A percentile compares a stretch with the other conserved stretches of the same genome.
Conservation (phyloP, 768 basidiomycete genomes). For the Sarcodon aspratus region DNA sequence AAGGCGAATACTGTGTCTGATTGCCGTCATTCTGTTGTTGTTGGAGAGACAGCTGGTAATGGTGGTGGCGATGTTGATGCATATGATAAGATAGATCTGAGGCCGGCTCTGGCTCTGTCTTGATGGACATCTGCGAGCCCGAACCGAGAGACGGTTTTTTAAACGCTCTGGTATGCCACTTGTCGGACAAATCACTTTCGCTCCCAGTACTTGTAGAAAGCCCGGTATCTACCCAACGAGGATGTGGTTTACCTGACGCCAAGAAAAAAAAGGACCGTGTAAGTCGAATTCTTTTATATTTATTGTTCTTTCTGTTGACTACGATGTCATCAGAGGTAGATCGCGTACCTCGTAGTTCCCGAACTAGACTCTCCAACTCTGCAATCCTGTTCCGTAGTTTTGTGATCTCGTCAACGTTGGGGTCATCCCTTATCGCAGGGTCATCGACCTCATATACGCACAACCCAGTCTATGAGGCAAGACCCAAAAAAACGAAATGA, state of each 20-base stretch:
- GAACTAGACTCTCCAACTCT: constrained; percentile 84
- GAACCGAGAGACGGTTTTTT: constrained; percentile 23
- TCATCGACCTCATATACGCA: constrained; percentile 95
- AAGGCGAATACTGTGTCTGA: constrained; percentile 20
- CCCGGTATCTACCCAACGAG: constrained; percentile 73
- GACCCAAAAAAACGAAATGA: not conserved
- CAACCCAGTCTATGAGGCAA: constrained; percentile 59
- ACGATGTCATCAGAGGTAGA: not conserved
- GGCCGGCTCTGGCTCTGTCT: constrained; percentile 42
- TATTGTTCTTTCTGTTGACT: too few species aligned
- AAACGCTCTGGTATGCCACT: constrained; percentile 77
- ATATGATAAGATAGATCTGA: constrained; percentile 30
- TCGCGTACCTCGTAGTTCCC: constrained; percentile 66
- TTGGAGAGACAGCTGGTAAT: constrained; percentile 44
- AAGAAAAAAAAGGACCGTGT: not conserved
- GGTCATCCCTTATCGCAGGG: constrained; percentile 79
- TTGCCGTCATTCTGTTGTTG: constrained; percentile 40
- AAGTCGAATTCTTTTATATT: not conserved
- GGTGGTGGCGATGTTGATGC: constrained; percentile 60
- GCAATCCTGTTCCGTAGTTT: constrained; percentile 81
- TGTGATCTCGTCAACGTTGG: constrained; percentile 78
- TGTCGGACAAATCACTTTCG: constrained; percentile 72
- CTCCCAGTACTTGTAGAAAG: constrained; percentile 28
- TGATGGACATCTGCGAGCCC: constrained; percentile 6
- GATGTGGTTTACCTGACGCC: constrained; percentile 67